Evolutionary conservation across 495 filamentous ascomycete genomes (phyloP).

Genomic region (Massariosphaeria phaeospora): DNA sequence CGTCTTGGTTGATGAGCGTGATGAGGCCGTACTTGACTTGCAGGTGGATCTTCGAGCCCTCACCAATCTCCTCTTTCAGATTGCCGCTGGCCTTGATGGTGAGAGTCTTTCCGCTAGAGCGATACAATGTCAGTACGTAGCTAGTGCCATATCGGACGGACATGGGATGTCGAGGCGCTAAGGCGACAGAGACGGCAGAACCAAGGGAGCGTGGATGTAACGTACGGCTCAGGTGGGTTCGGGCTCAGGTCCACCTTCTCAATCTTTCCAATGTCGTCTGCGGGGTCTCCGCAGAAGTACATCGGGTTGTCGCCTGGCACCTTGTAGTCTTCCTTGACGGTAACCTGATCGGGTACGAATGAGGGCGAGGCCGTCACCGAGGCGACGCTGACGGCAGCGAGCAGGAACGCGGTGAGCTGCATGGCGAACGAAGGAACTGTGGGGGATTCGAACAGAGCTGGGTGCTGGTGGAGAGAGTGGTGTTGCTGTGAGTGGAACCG

Average conservation of each 20-base stretch:
- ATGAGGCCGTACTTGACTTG: constrained; percentile 93
- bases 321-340: constrained; percentile 36
- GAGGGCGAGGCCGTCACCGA: constrained; percentile 17
- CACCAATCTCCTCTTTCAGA: constrained; percentile 60
- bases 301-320: constrained; percentile 76
- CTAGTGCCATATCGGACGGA: background rate
- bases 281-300: constrained; percentile 62
- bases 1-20: constrained; percentile 69
- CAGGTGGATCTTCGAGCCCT: constrained; percentile 73
- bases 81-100: constrained; percentile 71
- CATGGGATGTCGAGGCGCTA: background rate
- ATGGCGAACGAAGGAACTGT: constrained; percentile 4
- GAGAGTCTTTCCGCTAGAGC: constrained; percentile 69
- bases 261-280: constrained; percentile 62
- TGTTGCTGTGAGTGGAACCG: no score
- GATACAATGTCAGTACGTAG: background rate
- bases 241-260: constrained; percentile 72
- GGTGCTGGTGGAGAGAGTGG: no score
- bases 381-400: constrained; percentile 9
- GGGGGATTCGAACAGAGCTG: no score
- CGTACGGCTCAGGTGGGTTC: constrained; percentile 85
- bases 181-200: background rate
- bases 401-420: constrained; percentile 24
- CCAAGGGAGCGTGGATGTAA: constrained; percentile 22
- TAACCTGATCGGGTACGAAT: constrained; percentile 31